Evolutionary conservation across 306 rosid species (phyloP), one percentile per base, ranked within the genome.

Genomic region (Clitoria ternatea): DNA sequence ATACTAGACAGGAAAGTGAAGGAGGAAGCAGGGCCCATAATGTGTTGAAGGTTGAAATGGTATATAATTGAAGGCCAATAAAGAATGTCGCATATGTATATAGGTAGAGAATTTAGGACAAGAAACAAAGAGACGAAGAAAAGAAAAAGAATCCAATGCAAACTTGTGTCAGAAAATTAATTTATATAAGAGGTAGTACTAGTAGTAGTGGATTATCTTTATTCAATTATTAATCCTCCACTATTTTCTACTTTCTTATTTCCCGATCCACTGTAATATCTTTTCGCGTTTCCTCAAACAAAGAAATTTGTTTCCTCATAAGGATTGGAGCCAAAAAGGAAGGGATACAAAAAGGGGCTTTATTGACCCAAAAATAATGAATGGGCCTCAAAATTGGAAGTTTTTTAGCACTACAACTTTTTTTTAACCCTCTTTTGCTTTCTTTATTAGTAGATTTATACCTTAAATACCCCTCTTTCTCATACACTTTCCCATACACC

Each of bases 81-180:
- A 59, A 72, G 74, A 72, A 73, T 66, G 65, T 56, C 7, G 1
- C 57, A 35, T 61, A 17, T 18, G 27, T 33, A 62, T 33, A 62
- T 49, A 20, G 57, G 1, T 56, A 66, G 10, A 42, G 60, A 14
- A 57, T 66, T 12, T 37, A 18, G 75, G 72, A 79, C 79, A 73
- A 66, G 45, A 49, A 66, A 44, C 79, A 72, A 66, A 3, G 43
- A 5, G 78, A 66, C 68, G 15, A 66, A 29, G 6, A 11, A 73
- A 23, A 24, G 29, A 61, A 20, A 36, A 10, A 74, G 83, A 68
- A 79, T 79, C 79, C 83, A 67, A 67, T 60, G 83, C 67, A 61
- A 35, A 20, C 10, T 65, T 27, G 18, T 66, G 79, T 61, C 55
- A 27, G 54, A 73, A 73, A 23, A 66, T 72, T 0, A 35, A 36